Evolutionary conservation across 1,284 basidiomycete species (phyloP).

Genomic region (Malassezia psittaci): DNA sequence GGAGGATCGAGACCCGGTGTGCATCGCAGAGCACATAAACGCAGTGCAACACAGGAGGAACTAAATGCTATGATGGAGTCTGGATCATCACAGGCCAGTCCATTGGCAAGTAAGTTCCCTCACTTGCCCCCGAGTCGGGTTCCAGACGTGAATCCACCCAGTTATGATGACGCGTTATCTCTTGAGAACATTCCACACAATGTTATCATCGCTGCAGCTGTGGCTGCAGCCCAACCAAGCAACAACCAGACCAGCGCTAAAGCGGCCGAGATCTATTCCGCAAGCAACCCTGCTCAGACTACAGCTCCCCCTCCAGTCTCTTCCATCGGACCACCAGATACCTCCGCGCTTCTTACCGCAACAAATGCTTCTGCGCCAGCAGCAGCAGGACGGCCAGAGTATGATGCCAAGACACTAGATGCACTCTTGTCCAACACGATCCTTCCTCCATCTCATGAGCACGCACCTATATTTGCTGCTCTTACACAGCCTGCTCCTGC

Average conservation of each 20-base stretch:
- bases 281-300: neutral
- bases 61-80: slow-evolving; percentile 33
- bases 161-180: neutral
- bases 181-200: neutral
- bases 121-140: neutral
- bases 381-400: neutral
- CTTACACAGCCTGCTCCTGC: neutral
- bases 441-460: neutral
- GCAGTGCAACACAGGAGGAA: slow-evolving; percentile 19
- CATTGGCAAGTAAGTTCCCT: neutral
- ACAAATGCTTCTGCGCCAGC: neutral
- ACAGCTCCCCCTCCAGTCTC: neutral
- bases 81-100: neutral
- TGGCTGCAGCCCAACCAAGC: neutral
- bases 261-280: neutral
- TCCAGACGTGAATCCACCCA: neutral
- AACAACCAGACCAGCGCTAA: neutral
- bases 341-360: neutral
- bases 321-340: neutral
- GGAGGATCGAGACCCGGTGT: slow-evolving; percentile 32
- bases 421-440: neutral
- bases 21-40: slow-evolving; percentile 29
- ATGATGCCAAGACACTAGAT: slow-evolving; percentile 1
- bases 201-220: neutral
- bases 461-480: neutral